Percentiles rank a stretch among this genome's conserved stretches.
Conservation (phyloP, 768 basidiomycete species). For the Plicaturopsis crispa region DNA sequence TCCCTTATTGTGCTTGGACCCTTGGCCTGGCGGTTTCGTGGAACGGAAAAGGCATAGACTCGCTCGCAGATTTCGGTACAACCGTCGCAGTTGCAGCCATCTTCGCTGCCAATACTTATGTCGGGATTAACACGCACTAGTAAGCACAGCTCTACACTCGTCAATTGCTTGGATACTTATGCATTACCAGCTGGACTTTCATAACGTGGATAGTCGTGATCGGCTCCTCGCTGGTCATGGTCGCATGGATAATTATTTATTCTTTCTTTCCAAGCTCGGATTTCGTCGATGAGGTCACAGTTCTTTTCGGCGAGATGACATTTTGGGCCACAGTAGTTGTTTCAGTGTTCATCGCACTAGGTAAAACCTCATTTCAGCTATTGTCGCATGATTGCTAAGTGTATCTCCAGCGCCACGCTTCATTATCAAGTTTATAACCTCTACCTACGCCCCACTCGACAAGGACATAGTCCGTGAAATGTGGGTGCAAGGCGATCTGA, state of each 20-base stretch:
- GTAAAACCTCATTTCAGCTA: conserved; percentile 28
- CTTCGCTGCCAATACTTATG: conserved; percentile 81
- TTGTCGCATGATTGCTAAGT: conserved; percentile 2
- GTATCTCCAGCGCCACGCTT: conserved; percentile 66
- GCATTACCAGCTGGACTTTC: conserved; percentile 61
- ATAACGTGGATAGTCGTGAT: conserved; percentile 80
- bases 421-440: conserved; percentile 61
- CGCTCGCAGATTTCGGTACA: conserved; percentile 84
- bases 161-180: conserved; percentile 12
- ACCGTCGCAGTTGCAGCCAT: conserved; percentile 86
- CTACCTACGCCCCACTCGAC: conserved; percentile 75
- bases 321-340: conserved; percentile 83
- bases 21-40: conserved; percentile 59
- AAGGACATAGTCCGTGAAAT: conserved; percentile 89
- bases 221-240: conserved; percentile 75
- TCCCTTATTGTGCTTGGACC: conserved; percentile 74
- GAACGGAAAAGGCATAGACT: conserved; percentile 75
- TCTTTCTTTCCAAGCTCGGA: conserved; percentile 70
- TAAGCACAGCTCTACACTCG: conserved; percentile 35
- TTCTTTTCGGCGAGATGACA: conserved; percentile 69
- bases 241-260: conserved; percentile 85
- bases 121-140: conserved; percentile 87
- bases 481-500: conserved; percentile 80
- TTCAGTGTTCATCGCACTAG: conserved; percentile 62
- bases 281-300: conserved; percentile 63